Conservation (phyloP, 83 land plant species). For the Picea mariana region DNA sequence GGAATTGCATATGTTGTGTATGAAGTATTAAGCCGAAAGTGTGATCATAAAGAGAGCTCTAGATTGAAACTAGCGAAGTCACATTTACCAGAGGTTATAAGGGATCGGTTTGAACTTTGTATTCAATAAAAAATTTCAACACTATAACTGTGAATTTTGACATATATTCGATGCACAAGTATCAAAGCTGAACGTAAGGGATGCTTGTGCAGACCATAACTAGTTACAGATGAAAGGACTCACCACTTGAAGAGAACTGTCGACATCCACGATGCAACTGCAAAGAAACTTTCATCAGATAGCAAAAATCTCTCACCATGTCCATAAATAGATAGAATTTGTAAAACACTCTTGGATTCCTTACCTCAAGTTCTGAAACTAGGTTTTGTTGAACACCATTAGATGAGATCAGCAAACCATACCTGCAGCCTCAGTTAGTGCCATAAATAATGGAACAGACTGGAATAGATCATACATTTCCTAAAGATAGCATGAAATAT, state of each 20-base stretch:
- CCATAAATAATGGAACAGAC: not conserved
- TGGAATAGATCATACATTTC: not conserved
- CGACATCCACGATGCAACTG: conserved; percentile 17
- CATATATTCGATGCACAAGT: too few species aligned
- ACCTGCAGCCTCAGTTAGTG: not conserved
- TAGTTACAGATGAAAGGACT: not conserved
- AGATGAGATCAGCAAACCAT: conserved; percentile 6
- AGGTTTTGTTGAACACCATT: conserved; percentile 3
- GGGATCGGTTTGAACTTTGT: not conserved
- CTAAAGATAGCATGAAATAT: not conserved
- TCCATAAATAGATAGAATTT: not conserved
- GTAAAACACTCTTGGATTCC: not conserved
- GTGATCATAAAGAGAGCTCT: too few species aligned
- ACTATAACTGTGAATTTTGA: not conserved
- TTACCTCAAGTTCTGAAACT: conserved; percentile 1
- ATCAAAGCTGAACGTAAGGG: too few species aligned
- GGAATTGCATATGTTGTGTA: too few species aligned
- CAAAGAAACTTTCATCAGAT: not conserved
- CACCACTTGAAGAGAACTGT: conserved; percentile 20
- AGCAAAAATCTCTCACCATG: not conserved
- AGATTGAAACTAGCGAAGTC: conserved; percentile 1
- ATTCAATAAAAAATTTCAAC: not conserved
- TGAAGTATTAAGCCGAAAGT: too few species aligned
- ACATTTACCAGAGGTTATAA: not conserved
- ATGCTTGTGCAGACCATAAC: too few species aligned